Base-by-base conservation (phyloP, 2,329 filamentous ascomycete species). In the Lasiodiplodia sp. region DNA sequence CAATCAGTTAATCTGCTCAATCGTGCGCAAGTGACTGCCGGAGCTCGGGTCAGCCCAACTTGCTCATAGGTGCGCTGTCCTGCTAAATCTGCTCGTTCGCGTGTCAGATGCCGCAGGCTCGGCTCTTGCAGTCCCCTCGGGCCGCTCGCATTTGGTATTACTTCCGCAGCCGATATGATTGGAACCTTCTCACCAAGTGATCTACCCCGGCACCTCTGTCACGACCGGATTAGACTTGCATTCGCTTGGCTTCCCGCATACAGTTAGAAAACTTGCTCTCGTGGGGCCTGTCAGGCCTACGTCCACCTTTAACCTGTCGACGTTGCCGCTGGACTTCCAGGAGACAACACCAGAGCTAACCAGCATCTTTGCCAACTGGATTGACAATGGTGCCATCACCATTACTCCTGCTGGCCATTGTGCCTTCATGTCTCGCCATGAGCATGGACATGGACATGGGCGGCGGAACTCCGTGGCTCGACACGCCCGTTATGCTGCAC, bases 401-500 rank as follows among this genome's bases (percentile, higher is more conserved):
- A 18, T n/a, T 64, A 11, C n/a, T 52, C 4, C 16, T 64, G 28
- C n/a, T 64, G n/a, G 5, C 18, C 44, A 10, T 6, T 11, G 25
- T 31, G 60, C 60, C 25, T 12, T 10, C 47, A 2, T 51, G 18
- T 21, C 14, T 37, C 14, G 63, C 51, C 21, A 66, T 66, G 64
- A 18, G 16, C 51, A 56, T 66, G 63, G 44, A 34, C 56, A 37
- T 44, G 16, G 12, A n/a, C 11, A 23, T 23, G 23, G 28, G 44
- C 47, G 44, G 60, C 7, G 66, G 68, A 10, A 21, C 12, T 7
- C 68, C 68, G 4, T 69, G 68, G 63, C 68, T 69, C 31, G 31
- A 40, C 47, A 28, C 21, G 8, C 68, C 68, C 23, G 56, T 69
- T 16, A 63, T 49, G 56, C 65, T 69, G 44, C 68, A 69, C 40